Conservation (phyloP, 208 protist species). For the Leishmania tropica region DNA sequence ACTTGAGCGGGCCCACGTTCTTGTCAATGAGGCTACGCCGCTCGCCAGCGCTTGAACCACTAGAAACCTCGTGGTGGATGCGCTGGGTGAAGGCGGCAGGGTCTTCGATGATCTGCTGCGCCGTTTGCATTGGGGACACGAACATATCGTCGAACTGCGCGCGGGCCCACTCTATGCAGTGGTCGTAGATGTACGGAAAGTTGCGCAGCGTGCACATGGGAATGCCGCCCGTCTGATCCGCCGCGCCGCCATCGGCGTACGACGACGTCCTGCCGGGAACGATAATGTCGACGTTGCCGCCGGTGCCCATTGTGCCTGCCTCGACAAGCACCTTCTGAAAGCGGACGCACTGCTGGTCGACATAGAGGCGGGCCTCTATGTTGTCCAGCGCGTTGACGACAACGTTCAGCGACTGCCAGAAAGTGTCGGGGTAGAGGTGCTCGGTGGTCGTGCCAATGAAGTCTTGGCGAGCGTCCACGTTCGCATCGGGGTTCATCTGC, state of each 20-base stretch:
- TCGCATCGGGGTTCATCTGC: slow-evolving; percentile 95
- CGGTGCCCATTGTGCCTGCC: slow-evolving; percentile 99
- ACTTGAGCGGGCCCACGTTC: slow-evolving; percentile 60
- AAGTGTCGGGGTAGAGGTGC: slow-evolving; percentile 95
- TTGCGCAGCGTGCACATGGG: slow-evolving; percentile 99
- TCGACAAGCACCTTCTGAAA: slow-evolving; percentile 99
- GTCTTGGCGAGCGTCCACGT: slow-evolving; percentile 83
- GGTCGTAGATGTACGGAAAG: slow-evolving; percentile 99
- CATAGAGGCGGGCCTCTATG: slow-evolving; percentile 96
- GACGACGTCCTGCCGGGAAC: slow-evolving; percentile 98
- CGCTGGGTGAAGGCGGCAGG: slow-evolving; percentile 64
- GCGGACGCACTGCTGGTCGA: slow-evolving; percentile 95
- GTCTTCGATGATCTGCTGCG: slow-evolving; percentile 83
- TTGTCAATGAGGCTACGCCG: slow-evolving; percentile 81
- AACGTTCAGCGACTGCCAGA: slow-evolving; percentile 95
- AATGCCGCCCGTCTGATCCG: slow-evolving; percentile 97
- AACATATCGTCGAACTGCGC: slow-evolving; percentile 94
- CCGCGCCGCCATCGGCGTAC: slow-evolving; percentile 96
- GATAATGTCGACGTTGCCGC: slow-evolving; percentile 98
- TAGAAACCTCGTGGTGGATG: slow-evolving; percentile 65
- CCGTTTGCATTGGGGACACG: slow-evolving; percentile 82
- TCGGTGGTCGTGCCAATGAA: slow-evolving; percentile 97
- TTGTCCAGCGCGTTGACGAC: slow-evolving; percentile 99
- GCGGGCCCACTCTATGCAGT: slow-evolving; percentile 97
- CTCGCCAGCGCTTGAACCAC: slow-evolving; percentile 69